A percentile compares a stretch with the other conserved stretches of the same genome.
These are phyloP conservation scores for Rutidosis leptorrhynchoides DNA, from an alignment of 129 eudicot genomes.

Conservation along the genomic window DNA sequence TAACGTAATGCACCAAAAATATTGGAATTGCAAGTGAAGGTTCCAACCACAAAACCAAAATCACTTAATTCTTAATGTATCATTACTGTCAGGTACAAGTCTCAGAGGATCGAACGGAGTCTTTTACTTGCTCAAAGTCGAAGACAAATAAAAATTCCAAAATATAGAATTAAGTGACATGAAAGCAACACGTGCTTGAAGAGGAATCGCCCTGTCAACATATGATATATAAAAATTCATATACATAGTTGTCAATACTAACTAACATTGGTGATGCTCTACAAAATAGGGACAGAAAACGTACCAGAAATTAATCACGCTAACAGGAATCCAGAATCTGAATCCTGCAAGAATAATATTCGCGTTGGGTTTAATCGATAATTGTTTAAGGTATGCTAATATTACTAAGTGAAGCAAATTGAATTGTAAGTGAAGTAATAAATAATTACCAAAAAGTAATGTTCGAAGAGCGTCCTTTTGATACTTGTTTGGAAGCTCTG, in stretches of 20 bases:
- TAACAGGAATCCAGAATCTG: conserved; percentile 95
- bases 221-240: background rate
- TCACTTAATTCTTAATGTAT: background rate
- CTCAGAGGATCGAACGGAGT: background rate
- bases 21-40: background rate
- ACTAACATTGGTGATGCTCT: background rate
- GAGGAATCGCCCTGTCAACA: conserved; percentile 78
- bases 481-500: conserved; percentile 90
- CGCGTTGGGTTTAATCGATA: background rate
- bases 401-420: background rate
- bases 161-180: conserved; percentile 88
- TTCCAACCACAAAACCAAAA: conserved; percentile 5
- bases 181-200: conserved; percentile 95
- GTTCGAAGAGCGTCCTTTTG: conserved; percentile 79
- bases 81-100: background rate
- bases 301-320: conserved; percentile 82
- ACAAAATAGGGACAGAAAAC: conserved; percentile 22
- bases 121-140: conserved; percentile 72
- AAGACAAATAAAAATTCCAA: conserved; percentile 89
- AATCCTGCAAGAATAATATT: conserved; percentile 58
- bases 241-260: background rate
- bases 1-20: background rate
- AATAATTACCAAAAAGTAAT: conserved; percentile 54
- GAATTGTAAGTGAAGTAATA: background rate
- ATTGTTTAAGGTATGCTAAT: background rate